Evolutionary conservation across 1,284 basidiomycete species (phyloP).

Genomic region (Boletus sp.): DNA sequence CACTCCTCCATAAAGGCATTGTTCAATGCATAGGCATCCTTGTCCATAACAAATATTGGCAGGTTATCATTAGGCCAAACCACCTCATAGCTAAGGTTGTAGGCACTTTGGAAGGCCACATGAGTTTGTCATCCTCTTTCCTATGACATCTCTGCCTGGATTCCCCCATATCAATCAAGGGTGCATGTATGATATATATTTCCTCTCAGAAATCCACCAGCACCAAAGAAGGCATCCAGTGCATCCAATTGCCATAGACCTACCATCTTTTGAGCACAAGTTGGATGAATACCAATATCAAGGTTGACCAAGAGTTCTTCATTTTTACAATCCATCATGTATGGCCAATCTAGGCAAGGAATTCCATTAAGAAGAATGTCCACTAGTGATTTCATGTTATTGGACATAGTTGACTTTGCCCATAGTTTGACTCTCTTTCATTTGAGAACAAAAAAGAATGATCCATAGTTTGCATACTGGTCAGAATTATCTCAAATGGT

Average conservation of each 20-base stretch:
- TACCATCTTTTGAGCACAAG: neutral
- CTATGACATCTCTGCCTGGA: conserved; percentile 15
- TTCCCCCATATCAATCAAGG: conserved; percentile 3
- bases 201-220: neutral
- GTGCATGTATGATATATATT: conserved; percentile 12
- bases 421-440: neutral
- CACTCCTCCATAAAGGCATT: neutral
- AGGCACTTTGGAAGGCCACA: conserved; percentile 9
- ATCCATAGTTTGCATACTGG: too few relatives aligned
- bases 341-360: neutral
- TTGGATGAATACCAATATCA: neutral
- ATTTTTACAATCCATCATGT: neutral
- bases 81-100: conserved; percentile 17
- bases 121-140: conserved; percentile 7
- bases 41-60: conserved; percentile 1
- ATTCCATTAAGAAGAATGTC: neutral
- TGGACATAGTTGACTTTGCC: neutral
- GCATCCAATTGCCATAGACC: conserved; percentile 15
- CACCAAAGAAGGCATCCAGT: conserved; percentile 9
- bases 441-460: neutral
- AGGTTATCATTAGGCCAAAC: conserved; percentile 7
- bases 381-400: neutral
- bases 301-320: neutral
- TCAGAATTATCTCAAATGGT: neutral
- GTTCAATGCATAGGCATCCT: neutral